These are phyloP conservation scores for Musa itinerans DNA, from an alignment of 176 grass and related monocot species.

Conservation along the genomic window DNA sequence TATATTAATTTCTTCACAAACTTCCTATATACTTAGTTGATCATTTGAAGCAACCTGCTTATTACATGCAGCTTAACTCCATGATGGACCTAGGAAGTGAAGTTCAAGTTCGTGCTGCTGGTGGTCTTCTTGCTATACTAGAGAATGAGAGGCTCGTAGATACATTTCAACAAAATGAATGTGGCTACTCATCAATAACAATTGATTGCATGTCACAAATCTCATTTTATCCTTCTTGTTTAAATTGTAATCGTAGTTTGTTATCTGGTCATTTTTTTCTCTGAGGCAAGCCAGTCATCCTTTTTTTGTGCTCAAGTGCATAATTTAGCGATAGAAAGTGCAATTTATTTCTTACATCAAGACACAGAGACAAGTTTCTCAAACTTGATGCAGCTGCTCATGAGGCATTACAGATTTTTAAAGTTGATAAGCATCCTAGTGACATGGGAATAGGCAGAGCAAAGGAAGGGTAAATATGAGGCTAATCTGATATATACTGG, in stretches of 20 bases:
- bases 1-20: constrained; percentile 1
- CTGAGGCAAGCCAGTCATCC: neutral
- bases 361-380: constrained; percentile 75
- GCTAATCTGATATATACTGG: constrained; percentile 10
- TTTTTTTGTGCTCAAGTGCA: neutral
- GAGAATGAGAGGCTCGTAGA: constrained; percentile 89
- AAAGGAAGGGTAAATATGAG: constrained; percentile 74
- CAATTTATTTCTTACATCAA: constrained; percentile 45
- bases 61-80: constrained; percentile 84
- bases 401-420: constrained; percentile 94
- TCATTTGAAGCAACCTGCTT: neutral
- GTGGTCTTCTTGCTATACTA: constrained; percentile 94
- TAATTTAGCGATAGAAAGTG: neutral
- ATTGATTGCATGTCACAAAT: constrained; percentile 83
- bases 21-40: constrained; percentile 10
- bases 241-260: neutral
- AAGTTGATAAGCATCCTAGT: constrained; percentile 94
- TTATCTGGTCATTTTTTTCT: neutral
- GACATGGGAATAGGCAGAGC: constrained; percentile 96
- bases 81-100: constrained; percentile 99
- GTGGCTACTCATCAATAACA: constrained; percentile 59
- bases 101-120: constrained; percentile 90
- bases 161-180: constrained; percentile 70
- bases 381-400: constrained; percentile 91
- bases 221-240: constrained; percentile 76